Conservation (phyloP, 305 asterid genomes). For the Solanum chacoense region DNA sequence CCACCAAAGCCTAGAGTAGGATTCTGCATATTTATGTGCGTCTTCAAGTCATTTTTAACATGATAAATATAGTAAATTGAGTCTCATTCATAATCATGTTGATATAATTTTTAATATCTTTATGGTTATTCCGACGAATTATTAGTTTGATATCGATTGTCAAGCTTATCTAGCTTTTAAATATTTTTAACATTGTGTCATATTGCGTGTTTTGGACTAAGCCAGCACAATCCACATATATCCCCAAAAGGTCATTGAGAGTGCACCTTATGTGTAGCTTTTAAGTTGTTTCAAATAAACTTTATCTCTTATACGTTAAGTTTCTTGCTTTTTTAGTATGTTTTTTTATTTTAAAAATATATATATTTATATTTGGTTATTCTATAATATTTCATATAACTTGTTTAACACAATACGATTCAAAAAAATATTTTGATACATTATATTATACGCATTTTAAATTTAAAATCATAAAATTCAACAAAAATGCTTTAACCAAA, state of each 20-base stretch:
- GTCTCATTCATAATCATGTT: background rate
- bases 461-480: background rate
- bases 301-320: background rate
- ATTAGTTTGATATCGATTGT: background rate
- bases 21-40: background rate
- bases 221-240: fast-evolving
- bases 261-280: background rate
- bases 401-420: background rate
- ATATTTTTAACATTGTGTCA: too few species aligned
- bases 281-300: too few species aligned
- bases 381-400: too few species aligned
- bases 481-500: background rate
- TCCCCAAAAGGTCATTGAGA: background rate
- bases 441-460: background rate
- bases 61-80: background rate
- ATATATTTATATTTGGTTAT: too few species aligned
- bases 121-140: background rate
- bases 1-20: background rate
- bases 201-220: too few species aligned
- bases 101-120: background rate
- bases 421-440: too few species aligned
- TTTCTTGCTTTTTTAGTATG: background rate
- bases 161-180: too few species aligned
- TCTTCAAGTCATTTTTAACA: background rate
- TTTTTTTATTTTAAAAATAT: too few species aligned